Percentiles rank a stretch among this genome's conserved stretches.
These are phyloP conservation scores for Spinacia oleracea DNA, from an alignment of 179 eudicot genomes.

Conservation along the genomic window DNA sequence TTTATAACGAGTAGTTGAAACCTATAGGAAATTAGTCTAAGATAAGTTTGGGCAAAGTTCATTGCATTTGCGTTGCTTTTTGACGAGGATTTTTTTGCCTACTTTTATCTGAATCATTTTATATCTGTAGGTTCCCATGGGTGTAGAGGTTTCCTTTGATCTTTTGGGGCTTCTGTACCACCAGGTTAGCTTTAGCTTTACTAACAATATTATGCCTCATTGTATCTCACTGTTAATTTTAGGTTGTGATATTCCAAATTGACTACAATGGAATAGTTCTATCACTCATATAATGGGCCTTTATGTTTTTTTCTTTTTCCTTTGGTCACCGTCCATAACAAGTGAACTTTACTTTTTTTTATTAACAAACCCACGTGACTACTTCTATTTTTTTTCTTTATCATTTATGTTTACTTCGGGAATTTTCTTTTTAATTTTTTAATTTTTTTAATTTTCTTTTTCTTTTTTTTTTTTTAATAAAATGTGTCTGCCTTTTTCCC, in stretches of 20 bases:
- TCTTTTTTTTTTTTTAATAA: too few relatives aligned
- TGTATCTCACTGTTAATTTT: not conserved
- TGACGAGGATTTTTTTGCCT: not conserved
- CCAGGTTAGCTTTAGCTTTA: conserved; percentile 58
- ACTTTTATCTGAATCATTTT: not conserved
- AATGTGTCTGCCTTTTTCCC: too few relatives aligned
- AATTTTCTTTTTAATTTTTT: too few relatives aligned
- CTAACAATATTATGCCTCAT: not conserved
- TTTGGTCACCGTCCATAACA: too few relatives aligned
- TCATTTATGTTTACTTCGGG: too few relatives aligned
- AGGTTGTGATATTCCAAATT: not conserved
- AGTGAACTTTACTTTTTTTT: too few relatives aligned
- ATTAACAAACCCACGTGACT: too few relatives aligned
- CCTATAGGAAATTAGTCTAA: not conserved
- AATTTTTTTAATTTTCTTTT: too few relatives aligned
- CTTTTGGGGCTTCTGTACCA: conserved; percentile 81
- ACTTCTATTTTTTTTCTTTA: too few relatives aligned
- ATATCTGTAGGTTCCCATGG: conserved; percentile 64
- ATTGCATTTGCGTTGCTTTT: not conserved
- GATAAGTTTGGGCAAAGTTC: not conserved
- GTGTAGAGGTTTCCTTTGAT: conserved; percentile 80
- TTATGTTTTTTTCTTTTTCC: too few relatives aligned
- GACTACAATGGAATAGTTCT: not conserved
- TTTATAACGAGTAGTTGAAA: not conserved
- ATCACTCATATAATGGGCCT: too few relatives aligned